Evolutionary conservation across 257 asterid genomes (phyloP).

Genomic region (Datura wrightii): DNA sequence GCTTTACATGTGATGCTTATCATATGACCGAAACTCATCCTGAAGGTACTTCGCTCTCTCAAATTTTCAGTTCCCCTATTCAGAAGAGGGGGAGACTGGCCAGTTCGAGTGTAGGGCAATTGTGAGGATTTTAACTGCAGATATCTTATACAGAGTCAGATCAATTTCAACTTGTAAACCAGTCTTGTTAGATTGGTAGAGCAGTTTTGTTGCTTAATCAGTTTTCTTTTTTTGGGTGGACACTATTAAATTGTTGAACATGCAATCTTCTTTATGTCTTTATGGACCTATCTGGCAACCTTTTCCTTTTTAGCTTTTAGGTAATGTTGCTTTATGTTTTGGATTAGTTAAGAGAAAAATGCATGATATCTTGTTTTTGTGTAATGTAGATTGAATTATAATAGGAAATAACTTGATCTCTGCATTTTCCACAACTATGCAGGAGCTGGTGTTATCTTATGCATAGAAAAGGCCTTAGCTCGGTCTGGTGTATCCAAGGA

Average conservation of each 20-base stretch:
- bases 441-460: conserved; percentile 48
- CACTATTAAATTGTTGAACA: background rate
- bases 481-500: conserved; percentile 48
- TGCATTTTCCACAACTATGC: background rate
- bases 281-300: background rate
- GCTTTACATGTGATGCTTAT: conserved; percentile 55
- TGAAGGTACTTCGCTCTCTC: conserved; percentile 37
- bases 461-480: conserved; percentile 52
- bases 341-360: background rate
- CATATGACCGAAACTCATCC: conserved; percentile 47
- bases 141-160: background rate
- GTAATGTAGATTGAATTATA: background rate
- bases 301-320: background rate
- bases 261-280: background rate
- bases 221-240: background rate
- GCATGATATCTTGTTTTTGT: background rate
- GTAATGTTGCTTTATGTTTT: background rate
- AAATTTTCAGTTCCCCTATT: background rate
- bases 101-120: background rate
- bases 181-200: background rate
- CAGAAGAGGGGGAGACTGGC: background rate
- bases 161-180: background rate
- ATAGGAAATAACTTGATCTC: background rate
- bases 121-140: background rate
- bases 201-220: background rate